These are phyloP conservation scores for Kodamaea sp. DNA, from an alignment of 1,139 yeast species.

Conservation along the genomic window DNA sequence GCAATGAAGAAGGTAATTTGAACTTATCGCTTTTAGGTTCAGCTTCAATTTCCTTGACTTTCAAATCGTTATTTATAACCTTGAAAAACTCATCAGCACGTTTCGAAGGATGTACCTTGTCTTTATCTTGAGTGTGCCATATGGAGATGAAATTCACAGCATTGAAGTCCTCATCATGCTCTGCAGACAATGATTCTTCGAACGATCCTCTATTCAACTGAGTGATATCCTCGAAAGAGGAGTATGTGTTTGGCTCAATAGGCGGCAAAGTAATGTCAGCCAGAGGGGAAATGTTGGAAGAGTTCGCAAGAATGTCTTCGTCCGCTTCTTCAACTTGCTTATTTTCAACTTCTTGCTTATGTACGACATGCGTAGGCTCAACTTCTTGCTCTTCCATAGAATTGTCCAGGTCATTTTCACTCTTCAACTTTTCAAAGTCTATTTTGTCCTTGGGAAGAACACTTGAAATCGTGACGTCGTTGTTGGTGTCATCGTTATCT, in stretches of 20 bases:
- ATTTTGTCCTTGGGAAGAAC: slow-evolving; percentile 7
- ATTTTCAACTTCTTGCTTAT: not conserved
- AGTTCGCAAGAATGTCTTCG: slow-evolving; percentile 35
- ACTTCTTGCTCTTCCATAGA: slow-evolving; percentile 8
- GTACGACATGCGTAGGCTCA: slow-evolving; percentile 4
- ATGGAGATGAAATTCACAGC: slow-evolving; percentile 38
- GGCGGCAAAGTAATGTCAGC: slow-evolving; percentile 41
- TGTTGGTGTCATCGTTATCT: slow-evolving; percentile 39
- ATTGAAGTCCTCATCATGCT: slow-evolving; percentile 34
- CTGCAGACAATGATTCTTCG: slow-evolving; percentile 48
- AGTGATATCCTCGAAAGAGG: slow-evolving; percentile 43
- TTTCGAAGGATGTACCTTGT: slow-evolving; percentile 17
- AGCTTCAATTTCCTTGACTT: not conserved
- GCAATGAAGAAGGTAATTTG: slow-evolving; percentile 25
- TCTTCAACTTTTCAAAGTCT: slow-evolving; percentile 16
- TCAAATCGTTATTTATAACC: slow-evolving; percentile 3
- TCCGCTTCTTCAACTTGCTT: slow-evolving; percentile 4
- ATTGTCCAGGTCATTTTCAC: slow-evolving; percentile 5
- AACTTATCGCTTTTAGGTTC: slow-evolving; percentile 6
- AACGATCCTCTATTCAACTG: slow-evolving; percentile 21
- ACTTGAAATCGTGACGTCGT: slow-evolving; percentile 19
- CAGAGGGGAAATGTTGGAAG: slow-evolving; percentile 45
- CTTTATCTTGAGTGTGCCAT: slow-evolving; percentile 44
- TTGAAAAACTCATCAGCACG: slow-evolving; percentile 12
- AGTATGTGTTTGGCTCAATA: slow-evolving; percentile 32